Evolutionary conservation across 2,329 filamentous ascomycete genomes (phyloP), one percentile per base, ranked within the genome.

Genomic region (Phoma herbarum): DNA sequence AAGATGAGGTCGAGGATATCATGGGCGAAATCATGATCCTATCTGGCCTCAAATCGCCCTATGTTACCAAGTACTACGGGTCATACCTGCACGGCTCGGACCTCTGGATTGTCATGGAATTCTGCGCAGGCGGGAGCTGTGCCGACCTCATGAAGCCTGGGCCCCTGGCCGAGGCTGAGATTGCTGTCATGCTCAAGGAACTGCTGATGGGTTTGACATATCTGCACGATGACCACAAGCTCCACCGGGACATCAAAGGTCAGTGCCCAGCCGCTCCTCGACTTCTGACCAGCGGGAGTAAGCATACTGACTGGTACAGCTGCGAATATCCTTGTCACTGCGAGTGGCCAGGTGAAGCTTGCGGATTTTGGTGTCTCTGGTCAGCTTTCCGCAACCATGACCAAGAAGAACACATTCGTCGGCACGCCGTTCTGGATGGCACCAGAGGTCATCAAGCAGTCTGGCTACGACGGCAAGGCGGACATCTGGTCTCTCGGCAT

Each of bases 371-470:
- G 94, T 58, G 95, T 99, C 7, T 97, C 94, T 1, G 94, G 94
- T 26, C 95, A 98, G 79, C 85, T 98, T 22, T 96, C 94, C 10
- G 94, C 94, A 7, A 99, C 94, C 48, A 98, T 98, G 93, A 97
- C 94, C 62, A 98, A 98, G 84, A 98, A 98, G 82, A 98, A 98
- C 75, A 98, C 94, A 0, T 99, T 98, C 77, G 94, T 99, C 29
- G 95, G 95, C 31, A 98, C 94, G 0, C 94, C 95, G 1, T 99
- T 98, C 76, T 99, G 95, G 95, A 99, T 99, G 94, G 94, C 95
- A 2, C 94, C 94, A 11, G 94, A 99, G 79, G 94, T 98, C 54
- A 99, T 99, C 78, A 97, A 97, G 80, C 94, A 99, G 77, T 96
- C 93, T 57, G 94, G 94, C 47, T 97, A 98, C 81, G 94, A 97